Conservation (phyloP, 2,329 filamentous ascomycete species). For the Pezicula radicicola region DNA sequence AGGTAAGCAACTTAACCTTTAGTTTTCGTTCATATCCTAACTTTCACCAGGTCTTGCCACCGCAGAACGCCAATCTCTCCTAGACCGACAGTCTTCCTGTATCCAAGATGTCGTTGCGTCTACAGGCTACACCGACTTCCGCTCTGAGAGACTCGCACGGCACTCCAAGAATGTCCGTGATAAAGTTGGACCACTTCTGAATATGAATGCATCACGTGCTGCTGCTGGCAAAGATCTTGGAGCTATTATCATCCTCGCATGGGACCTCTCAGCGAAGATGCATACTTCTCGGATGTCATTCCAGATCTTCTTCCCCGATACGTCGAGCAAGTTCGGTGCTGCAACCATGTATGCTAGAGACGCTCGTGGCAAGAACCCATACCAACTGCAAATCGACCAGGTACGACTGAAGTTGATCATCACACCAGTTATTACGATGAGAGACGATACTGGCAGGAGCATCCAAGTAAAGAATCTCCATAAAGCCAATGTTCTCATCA, state of each 20-base stretch:
- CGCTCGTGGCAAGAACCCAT: conserved; percentile 35
- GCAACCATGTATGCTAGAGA: conserved; percentile 44
- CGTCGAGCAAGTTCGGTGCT: conserved; percentile 44
- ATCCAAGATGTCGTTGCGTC: conserved; percentile 35
- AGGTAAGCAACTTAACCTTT: conserved; percentile 21
- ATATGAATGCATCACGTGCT: conserved; percentile 29
- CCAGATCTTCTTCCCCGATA: conserved; percentile 48
- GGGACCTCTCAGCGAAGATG: conserved; percentile 39
- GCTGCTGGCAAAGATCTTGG: conserved; percentile 38
- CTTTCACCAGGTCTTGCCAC: conserved; percentile 13
- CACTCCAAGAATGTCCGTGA: conserved; percentile 33
- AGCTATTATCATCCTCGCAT: conserved; percentile 16
- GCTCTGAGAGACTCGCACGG: conserved; percentile 10
- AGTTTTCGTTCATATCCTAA: conserved; percentile 3
- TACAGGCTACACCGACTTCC: conserved; percentile 26
- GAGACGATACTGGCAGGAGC: conserved; percentile 38
- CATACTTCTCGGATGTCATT: conserved; percentile 37
- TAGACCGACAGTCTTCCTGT: conserved; percentile 32
- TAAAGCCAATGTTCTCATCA: conserved; percentile 19
- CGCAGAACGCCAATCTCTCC: conserved; percentile 28
- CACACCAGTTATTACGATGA: conserved; percentile 51
- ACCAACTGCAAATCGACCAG: conserved; percentile 46
- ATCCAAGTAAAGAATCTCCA: conserved; percentile 24
- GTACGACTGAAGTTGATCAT: conserved; percentile 51
- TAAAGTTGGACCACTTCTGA: conserved; percentile 41